phyloP scores from a whole-genome alignment of 225 moss, liverwort and hornwort genomes.

The Ulota crispa region DNA sequence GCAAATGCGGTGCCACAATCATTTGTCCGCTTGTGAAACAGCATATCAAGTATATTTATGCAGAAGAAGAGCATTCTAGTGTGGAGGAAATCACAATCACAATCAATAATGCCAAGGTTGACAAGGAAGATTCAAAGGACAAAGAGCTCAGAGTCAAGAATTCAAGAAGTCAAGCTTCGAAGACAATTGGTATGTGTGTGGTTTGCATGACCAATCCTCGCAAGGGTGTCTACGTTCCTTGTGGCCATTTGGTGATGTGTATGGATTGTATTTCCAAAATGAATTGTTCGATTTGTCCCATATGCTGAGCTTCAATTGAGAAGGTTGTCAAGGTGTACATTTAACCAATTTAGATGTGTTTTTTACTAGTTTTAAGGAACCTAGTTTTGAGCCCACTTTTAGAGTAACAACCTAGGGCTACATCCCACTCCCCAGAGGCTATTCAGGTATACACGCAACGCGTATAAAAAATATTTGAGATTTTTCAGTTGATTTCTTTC shows the following conservation, averaged over 20 bases:
- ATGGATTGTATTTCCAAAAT: neutral
- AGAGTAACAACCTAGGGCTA: too few relatives aligned
- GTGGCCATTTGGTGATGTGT: constrained; percentile 18
- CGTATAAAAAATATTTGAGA: too few relatives aligned
- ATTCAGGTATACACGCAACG: too few relatives aligned
- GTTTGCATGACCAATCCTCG: constrained; percentile 6
- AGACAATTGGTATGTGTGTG: neutral
- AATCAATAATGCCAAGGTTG: neutral
- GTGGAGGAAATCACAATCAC: neutral
- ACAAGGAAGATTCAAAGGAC: neutral
- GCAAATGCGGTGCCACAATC: neutral
- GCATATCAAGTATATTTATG: neutral
- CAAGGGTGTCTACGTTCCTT: constrained; percentile 1
- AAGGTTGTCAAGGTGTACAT: constrained; percentile 1
- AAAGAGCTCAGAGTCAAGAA: neutral
- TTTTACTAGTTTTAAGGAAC: too few relatives aligned
- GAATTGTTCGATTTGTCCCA: neutral
- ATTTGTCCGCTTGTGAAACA: neutral
- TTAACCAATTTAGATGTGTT: too few relatives aligned
- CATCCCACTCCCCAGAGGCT: too few relatives aligned
- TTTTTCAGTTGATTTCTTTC: too few relatives aligned
- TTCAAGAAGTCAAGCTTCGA: neutral
- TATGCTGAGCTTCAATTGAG: neutral
- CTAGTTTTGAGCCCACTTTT: too few relatives aligned
- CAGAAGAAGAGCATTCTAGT: neutral